Percentiles rank a stretch among this genome's conserved stretches.
phyloP scores from a whole-genome alignment of 768 basidiomycete species.

The Serendipita sp. region DNA sequence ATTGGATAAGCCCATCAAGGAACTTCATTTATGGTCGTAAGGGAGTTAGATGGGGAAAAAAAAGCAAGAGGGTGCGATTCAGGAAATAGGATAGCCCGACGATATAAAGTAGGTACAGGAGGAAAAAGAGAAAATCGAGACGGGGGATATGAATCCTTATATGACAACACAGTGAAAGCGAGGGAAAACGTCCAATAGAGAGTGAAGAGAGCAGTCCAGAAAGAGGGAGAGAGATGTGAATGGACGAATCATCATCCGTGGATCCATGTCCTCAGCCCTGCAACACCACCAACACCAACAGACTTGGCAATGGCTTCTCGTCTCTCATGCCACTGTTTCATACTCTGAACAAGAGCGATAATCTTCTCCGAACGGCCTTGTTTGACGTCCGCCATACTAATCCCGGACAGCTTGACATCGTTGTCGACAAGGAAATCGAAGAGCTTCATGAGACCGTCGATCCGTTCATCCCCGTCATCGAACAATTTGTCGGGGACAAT shows the following conservation, averaged over 20 bases:
- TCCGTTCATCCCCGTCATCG: constrained; percentile 50
- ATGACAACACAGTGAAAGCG: neutral
- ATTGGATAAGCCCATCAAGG: neutral
- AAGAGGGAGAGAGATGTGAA: neutral
- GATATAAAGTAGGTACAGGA: neutral
- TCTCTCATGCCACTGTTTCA: constrained; percentile 73
- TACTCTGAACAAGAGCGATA: constrained; percentile 55
- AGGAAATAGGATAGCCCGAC: neutral
- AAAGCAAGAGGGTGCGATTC: neutral
- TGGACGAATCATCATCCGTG: neutral
- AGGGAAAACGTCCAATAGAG: neutral
- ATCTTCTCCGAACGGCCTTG: constrained; percentile 71
- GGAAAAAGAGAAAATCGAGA: neutral
- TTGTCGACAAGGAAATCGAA: constrained; percentile 90
- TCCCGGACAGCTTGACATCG: constrained; percentile 39
- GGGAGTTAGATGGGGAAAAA: too few species aligned
- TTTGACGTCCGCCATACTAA: constrained; percentile 87
- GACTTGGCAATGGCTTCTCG: constrained; percentile 37
- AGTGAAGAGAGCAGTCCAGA: neutral
- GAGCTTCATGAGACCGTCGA: constrained; percentile 73
- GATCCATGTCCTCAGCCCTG: constrained; percentile 1
- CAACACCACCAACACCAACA: constrained; percentile 26
- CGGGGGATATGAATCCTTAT: neutral
- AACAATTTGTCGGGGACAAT: constrained; percentile 69
- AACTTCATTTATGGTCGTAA: neutral